Conservation (phyloP, 2,329 filamentous ascomycete species). For the Xylariales sp. region DNA sequence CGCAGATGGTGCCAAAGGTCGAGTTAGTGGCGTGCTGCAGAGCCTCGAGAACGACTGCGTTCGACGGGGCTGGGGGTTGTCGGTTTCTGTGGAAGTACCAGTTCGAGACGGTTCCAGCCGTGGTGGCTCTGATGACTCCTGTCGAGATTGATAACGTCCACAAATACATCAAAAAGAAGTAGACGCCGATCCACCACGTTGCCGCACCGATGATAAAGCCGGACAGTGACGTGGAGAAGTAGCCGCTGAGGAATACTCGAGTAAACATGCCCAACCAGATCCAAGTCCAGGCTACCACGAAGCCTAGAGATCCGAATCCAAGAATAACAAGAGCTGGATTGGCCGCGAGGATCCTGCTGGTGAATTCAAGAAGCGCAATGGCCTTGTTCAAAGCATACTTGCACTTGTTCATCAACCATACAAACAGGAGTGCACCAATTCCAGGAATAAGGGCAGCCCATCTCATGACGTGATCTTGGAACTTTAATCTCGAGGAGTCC, state of each 20-base stretch:
- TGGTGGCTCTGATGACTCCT: slow-evolving; percentile 84
- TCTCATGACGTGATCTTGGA: slow-evolving; percentile 89
- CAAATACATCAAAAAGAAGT: slow-evolving; percentile 90
- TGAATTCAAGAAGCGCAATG: slow-evolving; percentile 87
- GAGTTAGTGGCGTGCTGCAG: slow-evolving; percentile 77
- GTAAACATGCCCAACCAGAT: slow-evolving; percentile 96
- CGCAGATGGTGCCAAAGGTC: slow-evolving; percentile 86
- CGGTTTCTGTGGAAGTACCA: slow-evolving; percentile 98
- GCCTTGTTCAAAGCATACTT: slow-evolving; percentile 78
- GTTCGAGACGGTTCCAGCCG: slow-evolving; percentile 91
- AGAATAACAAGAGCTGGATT: slow-evolving; percentile 79
- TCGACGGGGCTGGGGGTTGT: slow-evolving; percentile 70
- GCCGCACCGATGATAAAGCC: slow-evolving; percentile 78
- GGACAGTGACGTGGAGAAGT: slow-evolving; percentile 60
- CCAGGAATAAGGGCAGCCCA: slow-evolving; percentile 78
- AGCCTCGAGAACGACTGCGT: slow-evolving; percentile 78
- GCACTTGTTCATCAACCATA: slow-evolving; percentile 76
- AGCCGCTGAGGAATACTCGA: slow-evolving; percentile 88
- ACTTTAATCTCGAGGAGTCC: slow-evolving; percentile 55
- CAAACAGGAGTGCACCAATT: slow-evolving; percentile 70
- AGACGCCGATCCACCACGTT: slow-evolving; percentile 93
- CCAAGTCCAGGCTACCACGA: slow-evolving; percentile 90
- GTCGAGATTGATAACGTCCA: slow-evolving; percentile 89
- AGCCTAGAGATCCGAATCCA: slow-evolving; percentile 71
- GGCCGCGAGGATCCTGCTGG: slow-evolving; percentile 78